These are phyloP conservation scores for Rhodotorula sp. DNA, from an alignment of 1,284 basidiomycete species.

Conservation along the genomic window DNA sequence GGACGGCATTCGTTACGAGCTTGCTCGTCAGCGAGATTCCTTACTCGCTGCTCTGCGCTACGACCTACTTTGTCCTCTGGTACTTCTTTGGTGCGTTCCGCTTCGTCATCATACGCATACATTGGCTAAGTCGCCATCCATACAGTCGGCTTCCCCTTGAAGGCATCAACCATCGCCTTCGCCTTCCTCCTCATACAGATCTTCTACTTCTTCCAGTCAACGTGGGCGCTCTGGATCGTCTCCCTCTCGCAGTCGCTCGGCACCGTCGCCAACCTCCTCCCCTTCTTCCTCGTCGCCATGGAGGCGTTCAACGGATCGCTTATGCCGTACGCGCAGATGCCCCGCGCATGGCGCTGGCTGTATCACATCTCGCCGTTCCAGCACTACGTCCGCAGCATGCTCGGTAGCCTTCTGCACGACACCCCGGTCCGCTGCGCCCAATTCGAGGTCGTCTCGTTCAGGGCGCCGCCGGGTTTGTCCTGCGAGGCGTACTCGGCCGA, in stretches of 20 bases:
- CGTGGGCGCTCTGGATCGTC: slow-evolving; percentile 45
- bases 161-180: slow-evolving; percentile 60
- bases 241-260: slow-evolving; percentile 40
- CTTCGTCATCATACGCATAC: slow-evolving; percentile 51
- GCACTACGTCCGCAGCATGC: slow-evolving; percentile 43
- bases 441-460: slow-evolving; percentile 34
- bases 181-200: slow-evolving; percentile 46
- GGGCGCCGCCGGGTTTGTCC: slow-evolving; percentile 4
- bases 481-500: slow-evolving; percentile 30
- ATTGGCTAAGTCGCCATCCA: slow-evolving; percentile 42
- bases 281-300: slow-evolving; percentile 46
- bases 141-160: slow-evolving; percentile 34
- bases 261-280: slow-evolving; percentile 42
- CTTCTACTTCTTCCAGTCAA: slow-evolving; percentile 45
- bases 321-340: slow-evolving; percentile 44
- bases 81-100: slow-evolving; percentile 64
- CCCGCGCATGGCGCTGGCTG: slow-evolving; percentile 52
- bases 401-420: slow-evolving; percentile 72
- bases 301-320: slow-evolving; percentile 45
- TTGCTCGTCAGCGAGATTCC: slow-evolving; percentile 73
- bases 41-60: slow-evolving; percentile 65
- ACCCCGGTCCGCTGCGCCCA: slow-evolving; percentile 56
- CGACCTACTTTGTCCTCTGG: slow-evolving; percentile 68
- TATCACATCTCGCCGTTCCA: slow-evolving; percentile 72
- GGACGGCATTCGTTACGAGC: slow-evolving; percentile 76